These are phyloP conservation scores for Dorcoceras hygrometricum DNA, from an alignment of 257 asterid genomes.

Conservation along the genomic window DNA sequence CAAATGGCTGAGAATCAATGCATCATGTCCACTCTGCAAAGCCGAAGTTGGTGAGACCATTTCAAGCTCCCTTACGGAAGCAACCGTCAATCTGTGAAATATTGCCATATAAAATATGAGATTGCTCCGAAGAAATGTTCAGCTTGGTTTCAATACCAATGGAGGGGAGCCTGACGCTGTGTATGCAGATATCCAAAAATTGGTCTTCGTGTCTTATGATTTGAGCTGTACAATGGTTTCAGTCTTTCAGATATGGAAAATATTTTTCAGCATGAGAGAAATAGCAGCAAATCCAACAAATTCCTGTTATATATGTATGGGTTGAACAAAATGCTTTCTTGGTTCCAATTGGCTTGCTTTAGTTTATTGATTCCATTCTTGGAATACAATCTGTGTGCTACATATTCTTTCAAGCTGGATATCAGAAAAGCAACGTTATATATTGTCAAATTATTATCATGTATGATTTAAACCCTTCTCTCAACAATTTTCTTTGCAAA, in stretches of 20 bases:
- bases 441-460: no score
- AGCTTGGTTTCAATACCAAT: background rate
- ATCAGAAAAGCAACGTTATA: no score
- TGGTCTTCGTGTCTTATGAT: background rate
- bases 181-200: background rate
- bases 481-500: no score
- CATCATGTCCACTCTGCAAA: conserved; percentile 93
- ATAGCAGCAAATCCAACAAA: background rate
- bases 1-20: conserved; percentile 90
- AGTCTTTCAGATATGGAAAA: background rate
- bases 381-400: no score
- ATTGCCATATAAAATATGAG: conserved; percentile 15
- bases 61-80: conserved; percentile 49
- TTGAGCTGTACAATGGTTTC: no score
- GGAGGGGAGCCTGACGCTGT: background rate
- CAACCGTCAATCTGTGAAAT: conserved; percentile 55
- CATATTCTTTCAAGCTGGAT: no score
- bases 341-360: background rate
- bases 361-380: no score
- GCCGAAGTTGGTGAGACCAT: conserved; percentile 81
- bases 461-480: no score
- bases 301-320: background rate
- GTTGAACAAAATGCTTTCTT: background rate
- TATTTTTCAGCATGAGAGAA: background rate
- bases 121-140: conserved; percentile 2